Conservation (phyloP, 768 basidiomycete genomes). For the Phanerodontia chrysosporium region DNA sequence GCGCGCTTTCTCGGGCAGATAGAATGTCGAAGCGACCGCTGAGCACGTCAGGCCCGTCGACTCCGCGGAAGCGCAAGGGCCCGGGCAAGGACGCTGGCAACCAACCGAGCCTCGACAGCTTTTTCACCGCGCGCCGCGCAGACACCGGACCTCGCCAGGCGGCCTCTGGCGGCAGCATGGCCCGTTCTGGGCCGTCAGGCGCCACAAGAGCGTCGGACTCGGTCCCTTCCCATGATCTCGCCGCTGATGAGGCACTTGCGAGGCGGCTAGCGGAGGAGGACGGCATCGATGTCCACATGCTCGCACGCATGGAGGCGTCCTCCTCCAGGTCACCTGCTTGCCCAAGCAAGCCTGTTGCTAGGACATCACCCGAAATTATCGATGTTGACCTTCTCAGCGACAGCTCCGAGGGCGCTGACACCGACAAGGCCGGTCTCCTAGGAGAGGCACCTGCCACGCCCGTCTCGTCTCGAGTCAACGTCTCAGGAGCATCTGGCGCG, state of each 20-base stretch:
- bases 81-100: slow-evolving; percentile 3
- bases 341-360: slow-evolving; percentile 5
- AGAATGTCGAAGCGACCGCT: slow-evolving; percentile 15
- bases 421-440: background rate
- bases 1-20: background rate
- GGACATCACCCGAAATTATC: slow-evolving; percentile 22
- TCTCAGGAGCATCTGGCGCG: background rate
- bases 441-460: background rate
- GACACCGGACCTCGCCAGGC: background rate
- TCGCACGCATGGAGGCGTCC: slow-evolving; percentile 14
- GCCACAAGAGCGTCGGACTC: background rate
- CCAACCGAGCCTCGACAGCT: slow-evolving; percentile 17
- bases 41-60: slow-evolving; percentile 7
- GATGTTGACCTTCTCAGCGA: slow-evolving; percentile 31
- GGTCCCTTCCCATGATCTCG: background rate
- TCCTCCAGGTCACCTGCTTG: background rate
- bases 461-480: background rate
- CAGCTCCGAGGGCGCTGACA: background rate
- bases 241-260: slow-evolving; percentile 18
- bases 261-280: slow-evolving; percentile 21
- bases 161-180: background rate
- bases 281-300: slow-evolving; percentile 19
- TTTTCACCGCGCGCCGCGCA: slow-evolving; percentile 9
- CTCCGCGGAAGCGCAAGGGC: slow-evolving; percentile 13
- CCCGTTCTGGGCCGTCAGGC: background rate